Conservation (phyloP, 2,329 filamentous ascomycete species). For the Aspergillus sp. region DNA sequence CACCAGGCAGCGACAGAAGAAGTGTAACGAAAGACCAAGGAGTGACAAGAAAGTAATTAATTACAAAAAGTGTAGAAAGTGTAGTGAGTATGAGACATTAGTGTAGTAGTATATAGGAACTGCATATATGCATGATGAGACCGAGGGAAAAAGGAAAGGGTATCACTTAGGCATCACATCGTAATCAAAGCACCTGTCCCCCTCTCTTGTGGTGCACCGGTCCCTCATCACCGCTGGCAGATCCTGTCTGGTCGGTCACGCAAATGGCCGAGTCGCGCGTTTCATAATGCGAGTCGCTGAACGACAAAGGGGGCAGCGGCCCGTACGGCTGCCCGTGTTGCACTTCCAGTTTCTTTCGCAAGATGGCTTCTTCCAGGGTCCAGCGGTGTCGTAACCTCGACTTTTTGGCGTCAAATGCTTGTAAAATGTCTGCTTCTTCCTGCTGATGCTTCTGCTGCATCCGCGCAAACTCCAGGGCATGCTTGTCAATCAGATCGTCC, state of each 20-base stretch:
- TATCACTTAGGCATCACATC: conserved; percentile 30
- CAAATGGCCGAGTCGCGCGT: conserved; percentile 34
- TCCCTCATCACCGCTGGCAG: conserved; percentile 19
- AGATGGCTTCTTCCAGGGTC: conserved; percentile 46
- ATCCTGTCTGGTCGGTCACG: conserved; percentile 19
- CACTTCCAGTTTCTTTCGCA: conserved; percentile 41
- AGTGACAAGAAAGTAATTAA: conserved; percentile 9
- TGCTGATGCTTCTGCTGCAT: conserved; percentile 39
- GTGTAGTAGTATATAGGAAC: background rate
- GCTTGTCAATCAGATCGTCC: conserved; percentile 35
- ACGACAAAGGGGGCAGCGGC: conserved; percentile 41
- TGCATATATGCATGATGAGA: conserved; percentile 19
- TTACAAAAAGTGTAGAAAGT: conserved; percentile 18
- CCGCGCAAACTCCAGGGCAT: conserved; percentile 33
- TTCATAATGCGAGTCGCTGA: conserved; percentile 29
- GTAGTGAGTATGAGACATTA: background rate
- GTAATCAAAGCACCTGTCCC: conserved; percentile 22
- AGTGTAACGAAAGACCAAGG: background rate
- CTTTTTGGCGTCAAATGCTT: conserved; percentile 39
- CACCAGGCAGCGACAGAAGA: conserved; percentile 9
- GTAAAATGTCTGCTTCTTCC: conserved; percentile 33
- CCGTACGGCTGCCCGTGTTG: conserved; percentile 39
- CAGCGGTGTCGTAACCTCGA: conserved; percentile 39
- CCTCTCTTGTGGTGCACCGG: conserved; percentile 16
- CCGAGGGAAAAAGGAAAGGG: conserved; percentile 22